phyloP scores from a whole-genome alignment of 2,329 filamentous ascomycete species.

The Pseudohalonectria lignicola region DNA sequence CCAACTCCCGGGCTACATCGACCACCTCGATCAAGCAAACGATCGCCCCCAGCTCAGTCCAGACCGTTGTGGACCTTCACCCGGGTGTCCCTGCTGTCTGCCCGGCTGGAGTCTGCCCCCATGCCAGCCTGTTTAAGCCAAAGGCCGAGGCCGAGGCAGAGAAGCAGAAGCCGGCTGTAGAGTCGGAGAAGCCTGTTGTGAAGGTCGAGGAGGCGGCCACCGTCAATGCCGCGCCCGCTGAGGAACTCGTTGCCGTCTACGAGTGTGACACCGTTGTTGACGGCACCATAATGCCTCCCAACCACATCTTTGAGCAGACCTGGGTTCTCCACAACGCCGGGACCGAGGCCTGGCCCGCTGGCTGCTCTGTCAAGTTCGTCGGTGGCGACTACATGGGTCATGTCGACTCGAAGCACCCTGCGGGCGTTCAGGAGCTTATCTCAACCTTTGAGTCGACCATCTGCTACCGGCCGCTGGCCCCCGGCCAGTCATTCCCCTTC shows the following conservation, averaged over 20 bases:
- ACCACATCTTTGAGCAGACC: slow-evolving; percentile 72
- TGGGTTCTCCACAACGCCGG: slow-evolving; percentile 89
- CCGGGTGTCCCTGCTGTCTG: slow-evolving; percentile 8
- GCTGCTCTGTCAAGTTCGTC: slow-evolving; percentile 82
- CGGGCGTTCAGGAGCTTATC: slow-evolving; percentile 65
- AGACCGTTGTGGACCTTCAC: slow-evolving; percentile 51
- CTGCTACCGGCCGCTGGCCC: slow-evolving; percentile 55
- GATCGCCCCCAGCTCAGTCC: slow-evolving; percentile 10
- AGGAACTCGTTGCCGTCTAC: slow-evolving; percentile 45
- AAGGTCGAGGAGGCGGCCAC: slow-evolving; percentile 9
- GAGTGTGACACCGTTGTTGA: slow-evolving; percentile 70
- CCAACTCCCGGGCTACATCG: slow-evolving; percentile 39
- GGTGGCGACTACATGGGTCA: slow-evolving; percentile 96
- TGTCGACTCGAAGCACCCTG: slow-evolving; percentile 67
- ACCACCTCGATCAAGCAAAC: slow-evolving; percentile 29
- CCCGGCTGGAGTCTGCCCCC: too few species aligned
- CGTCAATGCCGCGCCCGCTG: slow-evolving; percentile 2
- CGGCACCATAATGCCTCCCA: slow-evolving; percentile 59
- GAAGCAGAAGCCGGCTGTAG: slow-evolving; percentile 9
- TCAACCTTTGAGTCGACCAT: slow-evolving; percentile 76
- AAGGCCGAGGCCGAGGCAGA: slow-evolving; percentile 18
- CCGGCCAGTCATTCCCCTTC: slow-evolving; percentile 70
- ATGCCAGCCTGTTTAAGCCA: slow-evolving; percentile 6
- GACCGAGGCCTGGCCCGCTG: slow-evolving; percentile 68
- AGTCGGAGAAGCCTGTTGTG: slow-evolving; percentile 14